Conservation (phyloP, 1,284 basidiomycete genomes). For the Chondrostereum purpureum region DNA sequence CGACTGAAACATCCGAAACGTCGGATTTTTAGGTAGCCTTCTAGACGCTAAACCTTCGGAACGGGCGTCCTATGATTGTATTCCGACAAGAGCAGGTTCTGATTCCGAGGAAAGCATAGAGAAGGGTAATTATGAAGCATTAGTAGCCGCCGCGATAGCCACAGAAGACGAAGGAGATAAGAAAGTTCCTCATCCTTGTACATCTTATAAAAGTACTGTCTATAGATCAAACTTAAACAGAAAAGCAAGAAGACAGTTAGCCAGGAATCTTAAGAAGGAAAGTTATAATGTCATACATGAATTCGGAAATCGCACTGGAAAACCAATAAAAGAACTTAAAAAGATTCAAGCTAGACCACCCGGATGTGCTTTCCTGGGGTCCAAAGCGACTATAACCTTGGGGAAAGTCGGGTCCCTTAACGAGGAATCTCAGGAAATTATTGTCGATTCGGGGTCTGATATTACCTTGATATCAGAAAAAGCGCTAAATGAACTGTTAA, state of each 20-base stretch:
- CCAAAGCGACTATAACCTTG: constrained; percentile 14
- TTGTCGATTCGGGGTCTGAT: constrained; percentile 14
- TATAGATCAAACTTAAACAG: not conserved
- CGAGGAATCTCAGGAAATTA: constrained; percentile 5
- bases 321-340: constrained; percentile 9
- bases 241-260: not conserved
- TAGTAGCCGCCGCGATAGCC: not conserved
- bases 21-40: too few relatives aligned
- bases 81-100: constrained; percentile 5
- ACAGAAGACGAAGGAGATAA: not conserved
- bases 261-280: not conserved
- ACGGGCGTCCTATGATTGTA: too few relatives aligned
- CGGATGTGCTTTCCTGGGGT: constrained; percentile 17
- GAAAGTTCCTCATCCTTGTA: not conserved
- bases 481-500: constrained; percentile 7
- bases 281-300: not conserved
- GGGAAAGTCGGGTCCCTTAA: constrained; percentile 8
- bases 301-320: not conserved
- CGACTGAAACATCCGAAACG: constrained; percentile 5
- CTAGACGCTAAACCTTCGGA: too few relatives aligned
- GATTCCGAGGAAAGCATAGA: constrained; percentile 9
- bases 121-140: constrained; percentile 9
- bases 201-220: not conserved
- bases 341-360: constrained; percentile 16
- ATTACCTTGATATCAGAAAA: constrained; percentile 17